Evolutionary conservation across 176 grass and related monocot species (phyloP).

Genomic region (Eremochloa ophiuroides): DNA sequence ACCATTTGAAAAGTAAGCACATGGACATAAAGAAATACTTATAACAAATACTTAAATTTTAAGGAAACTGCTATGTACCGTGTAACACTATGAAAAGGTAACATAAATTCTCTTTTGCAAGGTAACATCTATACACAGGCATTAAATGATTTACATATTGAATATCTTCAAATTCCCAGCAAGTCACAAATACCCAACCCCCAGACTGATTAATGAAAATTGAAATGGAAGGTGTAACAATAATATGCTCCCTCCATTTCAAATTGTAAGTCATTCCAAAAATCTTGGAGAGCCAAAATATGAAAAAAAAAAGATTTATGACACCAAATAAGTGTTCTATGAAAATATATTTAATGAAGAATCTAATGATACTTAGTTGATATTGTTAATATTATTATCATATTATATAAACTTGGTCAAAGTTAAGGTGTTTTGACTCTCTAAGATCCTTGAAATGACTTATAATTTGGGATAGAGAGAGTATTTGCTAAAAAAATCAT

Average conservation of each 20-base stretch:
- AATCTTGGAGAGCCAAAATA: too few species aligned
- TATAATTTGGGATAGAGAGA: too few species aligned
- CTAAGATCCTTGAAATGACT: too few species aligned
- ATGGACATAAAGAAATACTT: not conserved
- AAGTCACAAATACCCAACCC: not conserved
- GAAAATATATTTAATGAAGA: too few species aligned
- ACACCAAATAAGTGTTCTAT: too few species aligned
- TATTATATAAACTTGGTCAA: too few species aligned
- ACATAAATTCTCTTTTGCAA: not conserved
- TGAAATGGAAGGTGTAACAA: not conserved
- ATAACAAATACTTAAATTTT: not conserved
- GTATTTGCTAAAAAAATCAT: not conserved
- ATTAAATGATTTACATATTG: not conserved
- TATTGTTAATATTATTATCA: too few species aligned
- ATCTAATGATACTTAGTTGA: too few species aligned
- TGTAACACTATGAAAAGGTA: not conserved
- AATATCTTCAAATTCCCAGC: constrained; percentile 2
- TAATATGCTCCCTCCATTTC: too few species aligned
- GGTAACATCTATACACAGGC: not conserved
- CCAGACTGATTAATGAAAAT: not conserved
- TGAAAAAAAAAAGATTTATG: too few species aligned
- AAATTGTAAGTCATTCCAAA: too few species aligned
- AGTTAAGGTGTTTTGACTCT: too few species aligned
- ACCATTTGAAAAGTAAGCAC: not conserved
- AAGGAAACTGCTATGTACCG: not conserved